These are phyloP conservation scores for Lactarius deliciosus DNA, from an alignment of 768 basidiomycete genomes.

Conservation along the genomic window DNA sequence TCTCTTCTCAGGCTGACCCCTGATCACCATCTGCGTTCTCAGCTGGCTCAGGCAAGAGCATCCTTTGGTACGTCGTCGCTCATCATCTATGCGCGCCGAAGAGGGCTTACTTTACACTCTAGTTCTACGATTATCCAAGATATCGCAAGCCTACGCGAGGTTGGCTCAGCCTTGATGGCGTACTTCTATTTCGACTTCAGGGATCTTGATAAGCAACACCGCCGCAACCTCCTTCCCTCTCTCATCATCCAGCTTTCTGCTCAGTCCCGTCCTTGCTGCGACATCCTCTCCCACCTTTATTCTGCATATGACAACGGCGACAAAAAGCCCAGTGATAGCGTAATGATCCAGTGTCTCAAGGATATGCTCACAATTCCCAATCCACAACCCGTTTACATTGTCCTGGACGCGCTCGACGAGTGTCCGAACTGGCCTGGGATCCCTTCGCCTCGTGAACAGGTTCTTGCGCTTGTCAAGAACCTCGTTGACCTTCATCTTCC, in stretches of 20 bases:
- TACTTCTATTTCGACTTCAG: too few species aligned
- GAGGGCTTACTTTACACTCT: background rate
- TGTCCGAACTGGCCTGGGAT: background rate
- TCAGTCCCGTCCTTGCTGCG: background rate
- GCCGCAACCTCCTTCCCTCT: background rate
- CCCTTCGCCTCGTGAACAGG: background rate
- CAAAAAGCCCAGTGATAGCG: too few species aligned
- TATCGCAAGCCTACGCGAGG: too few species aligned
- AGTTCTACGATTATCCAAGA: background rate
- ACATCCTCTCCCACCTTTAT: background rate
- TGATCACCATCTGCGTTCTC: background rate
- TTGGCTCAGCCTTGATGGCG: too few species aligned
- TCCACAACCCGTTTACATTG: background rate
- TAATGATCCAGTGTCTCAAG: too few species aligned
- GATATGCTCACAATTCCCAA: too few species aligned
- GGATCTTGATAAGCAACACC: background rate
- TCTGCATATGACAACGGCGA: background rate
- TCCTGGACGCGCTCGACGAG: background rate
- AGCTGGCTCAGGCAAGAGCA: background rate
- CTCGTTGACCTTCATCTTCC: background rate
- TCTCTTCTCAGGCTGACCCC: too few species aligned
- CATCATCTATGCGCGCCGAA: background rate
- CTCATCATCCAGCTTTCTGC: background rate
- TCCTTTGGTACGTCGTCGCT: background rate
- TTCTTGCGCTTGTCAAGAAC: background rate